These are phyloP conservation scores for Forsythia suspensa DNA, from an alignment of 257 asterid species.

Conservation along the genomic window DNA sequence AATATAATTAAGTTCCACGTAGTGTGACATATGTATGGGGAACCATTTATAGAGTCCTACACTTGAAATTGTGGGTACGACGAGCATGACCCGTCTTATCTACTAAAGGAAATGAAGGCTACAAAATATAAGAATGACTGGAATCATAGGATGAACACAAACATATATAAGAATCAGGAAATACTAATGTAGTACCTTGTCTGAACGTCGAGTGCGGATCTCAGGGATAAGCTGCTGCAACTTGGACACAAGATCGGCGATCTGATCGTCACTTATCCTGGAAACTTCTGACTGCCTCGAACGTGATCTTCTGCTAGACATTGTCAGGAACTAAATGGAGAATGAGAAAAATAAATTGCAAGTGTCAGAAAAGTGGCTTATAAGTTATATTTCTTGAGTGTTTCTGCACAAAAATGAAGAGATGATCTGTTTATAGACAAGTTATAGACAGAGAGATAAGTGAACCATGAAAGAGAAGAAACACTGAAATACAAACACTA, in stretches of 20 bases:
- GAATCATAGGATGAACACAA: neutral
- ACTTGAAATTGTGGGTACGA: neutral
- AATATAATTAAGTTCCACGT: too few species aligned
- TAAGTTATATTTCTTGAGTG: constrained; percentile 6
- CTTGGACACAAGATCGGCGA: constrained; percentile 67
- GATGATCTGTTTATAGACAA: constrained; percentile 30
- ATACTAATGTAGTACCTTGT: constrained; percentile 44
- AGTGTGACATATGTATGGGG: neutral
- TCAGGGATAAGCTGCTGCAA: constrained; percentile 70
- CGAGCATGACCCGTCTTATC: neutral
- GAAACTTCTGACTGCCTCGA: constrained; percentile 55
- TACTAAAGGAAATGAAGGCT: constrained; percentile 10
- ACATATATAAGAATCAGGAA: neutral
- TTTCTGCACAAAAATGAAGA: constrained; percentile 13
- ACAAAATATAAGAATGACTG: neutral
- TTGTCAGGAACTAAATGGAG: constrained; percentile 21
- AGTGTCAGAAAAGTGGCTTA: constrained; percentile 8
- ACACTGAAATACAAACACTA: constrained; percentile 4
- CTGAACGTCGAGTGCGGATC: constrained; percentile 52
- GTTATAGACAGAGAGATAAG: constrained; percentile 44
- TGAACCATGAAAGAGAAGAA: constrained; percentile 25
- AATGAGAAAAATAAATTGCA: neutral
- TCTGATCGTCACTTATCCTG: constrained; percentile 68
- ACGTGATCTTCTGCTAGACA: constrained; percentile 81
- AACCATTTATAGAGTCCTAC: constrained; percentile 16